Evolutionary conservation across 2,329 filamentous ascomycete species (phyloP), one percentile per base, ranked within the genome.

Genomic region (Orbilia ellipsospora): DNA sequence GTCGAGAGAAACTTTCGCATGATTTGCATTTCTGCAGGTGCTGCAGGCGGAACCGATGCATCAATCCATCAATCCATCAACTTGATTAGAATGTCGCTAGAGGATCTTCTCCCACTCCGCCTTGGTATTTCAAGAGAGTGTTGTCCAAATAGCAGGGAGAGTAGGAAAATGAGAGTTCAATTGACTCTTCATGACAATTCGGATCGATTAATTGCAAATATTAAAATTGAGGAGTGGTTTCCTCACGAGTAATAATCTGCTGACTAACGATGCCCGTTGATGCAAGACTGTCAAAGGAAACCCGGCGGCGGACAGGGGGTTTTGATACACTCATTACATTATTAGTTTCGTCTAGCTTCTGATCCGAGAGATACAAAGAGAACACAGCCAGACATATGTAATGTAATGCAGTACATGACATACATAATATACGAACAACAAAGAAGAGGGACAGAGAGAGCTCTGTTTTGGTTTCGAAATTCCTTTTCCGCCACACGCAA

Each of bases 1-100:
- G 31, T 36, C 31, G 31, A 36, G 31, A 36, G 31, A 36, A 10
- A 50, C 59, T 60, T 61, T 73, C 23, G 69, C 69, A 73, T 61
- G 28, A 61, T 67, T 36, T 36, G 10, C 31, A 36, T 36, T 36
- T 36, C 31, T 36, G 31, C 31, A 36, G 44, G 56, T 54, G 61
- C 61, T 73, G 61, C 62, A 73, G 69, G 61, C 69, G 56, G 69
- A 73, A 45, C 69, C 69, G 69, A 73, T 73, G 67, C 23, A 36
- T 36, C 31, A 36, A 36, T 36, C 31, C 3, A 36, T 36, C 31
- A 31, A 31, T 31, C 31, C 31, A 36, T 36, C 10, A 36, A 7
- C 31, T 36, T 57, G 55, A 59, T 48, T 42, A 31, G 20, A n/a
- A 12, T 50, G 23, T 61, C 57, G 42, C 5, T 42, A 51, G 42